phyloP scores from a whole-genome alignment of 345 rosid species.

The Hibiscus tridactylites region DNA sequence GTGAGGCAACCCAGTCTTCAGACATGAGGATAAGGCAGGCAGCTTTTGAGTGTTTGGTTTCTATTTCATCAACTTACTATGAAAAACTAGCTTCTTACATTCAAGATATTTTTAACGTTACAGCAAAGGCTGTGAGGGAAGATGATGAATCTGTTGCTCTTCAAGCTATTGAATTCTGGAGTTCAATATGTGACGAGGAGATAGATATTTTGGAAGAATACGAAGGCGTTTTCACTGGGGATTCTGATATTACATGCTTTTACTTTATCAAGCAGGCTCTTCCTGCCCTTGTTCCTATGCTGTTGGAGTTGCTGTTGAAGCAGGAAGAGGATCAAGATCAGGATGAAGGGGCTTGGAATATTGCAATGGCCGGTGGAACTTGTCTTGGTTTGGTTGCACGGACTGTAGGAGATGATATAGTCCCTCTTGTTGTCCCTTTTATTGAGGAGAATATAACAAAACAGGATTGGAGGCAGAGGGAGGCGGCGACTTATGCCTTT shows the following conservation, averaged over 20 bases:
- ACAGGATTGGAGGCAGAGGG: constrained; percentile 60
- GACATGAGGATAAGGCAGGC: constrained; percentile 58
- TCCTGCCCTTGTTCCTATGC: constrained; percentile 47
- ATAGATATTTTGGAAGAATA: constrained; percentile 47
- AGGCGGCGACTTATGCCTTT: constrained; percentile 30
- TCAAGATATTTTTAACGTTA: constrained; percentile 48
- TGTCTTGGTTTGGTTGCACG: constrained; percentile 59
- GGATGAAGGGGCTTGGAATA: constrained; percentile 72
- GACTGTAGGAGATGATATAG: constrained; percentile 58
- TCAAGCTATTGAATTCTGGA: constrained; percentile 66
- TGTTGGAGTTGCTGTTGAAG: constrained; percentile 56
- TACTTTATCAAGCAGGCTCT: constrained; percentile 51
- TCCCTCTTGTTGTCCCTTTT: constrained; percentile 59
- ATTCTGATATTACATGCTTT: constrained; percentile 33
- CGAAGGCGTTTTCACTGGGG: constrained; percentile 28
- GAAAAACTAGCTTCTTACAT: constrained; percentile 34
- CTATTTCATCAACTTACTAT: constrained; percentile 54
- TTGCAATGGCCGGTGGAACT: constrained; percentile 30
- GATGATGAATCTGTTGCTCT: constrained; percentile 59
- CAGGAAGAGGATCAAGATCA: constrained; percentile 69
- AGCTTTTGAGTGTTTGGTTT: constrained; percentile 59
- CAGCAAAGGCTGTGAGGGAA: constrained; percentile 53
- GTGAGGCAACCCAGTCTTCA: constrained; percentile 51
- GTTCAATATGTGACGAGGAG: constrained; percentile 68
- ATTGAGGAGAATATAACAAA: constrained; percentile 59